Base-by-base conservation (phyloP, 2,329 filamentous ascomycete species). In the Fusarium piperis region DNA sequence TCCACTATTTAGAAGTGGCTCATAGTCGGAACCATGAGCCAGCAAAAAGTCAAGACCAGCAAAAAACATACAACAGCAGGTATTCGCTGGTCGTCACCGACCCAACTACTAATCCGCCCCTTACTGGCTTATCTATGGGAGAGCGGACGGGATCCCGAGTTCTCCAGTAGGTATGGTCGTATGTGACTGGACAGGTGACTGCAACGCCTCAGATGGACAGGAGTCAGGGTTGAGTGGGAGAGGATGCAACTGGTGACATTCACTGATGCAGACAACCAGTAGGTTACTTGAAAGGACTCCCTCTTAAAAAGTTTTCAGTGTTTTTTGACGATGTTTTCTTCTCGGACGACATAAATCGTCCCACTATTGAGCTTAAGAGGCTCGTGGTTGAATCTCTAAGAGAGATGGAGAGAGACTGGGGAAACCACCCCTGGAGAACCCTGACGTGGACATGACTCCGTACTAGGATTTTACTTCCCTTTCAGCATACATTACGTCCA, bases 231-330 rank as follows among this genome's bases (percentile, higher is more conserved):
- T 5, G 44, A 12, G 3, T 7, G 6, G 15, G 16, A 6, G 10
- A 2, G n/a, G 15, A 46, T 2, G 13, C 20, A 26, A 16, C 13
- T 0, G 6, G 39, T 16, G 20, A 18, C 18, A 23, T 26, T 6
- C n/a, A n/a, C n/a, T n/a, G n/a, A 38, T n/a, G 4, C 35, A 36
- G 16, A 18, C n/a, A 11, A 38, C 16, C n/a, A 38, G 4, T 11
- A 11, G 10, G 2, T 18, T 18, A 6, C 16, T n/a, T 9, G 10
- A 11, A 10, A 11, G 35, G 4, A 0, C 35, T 74, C 8, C 79
- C 80, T 60, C 64, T 82, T 1, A 80, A 82, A 73, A 78, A 78
- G 57, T 65, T 82, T 36, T 77, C 79, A 5, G 74, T n/a, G n/a
- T n/a, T 81, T 55, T 80, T 70, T 63, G 80, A 78, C 44, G 80